Conservation (phyloP, 768 basidiomycete genomes). For the Hericium erinaceus region DNA sequence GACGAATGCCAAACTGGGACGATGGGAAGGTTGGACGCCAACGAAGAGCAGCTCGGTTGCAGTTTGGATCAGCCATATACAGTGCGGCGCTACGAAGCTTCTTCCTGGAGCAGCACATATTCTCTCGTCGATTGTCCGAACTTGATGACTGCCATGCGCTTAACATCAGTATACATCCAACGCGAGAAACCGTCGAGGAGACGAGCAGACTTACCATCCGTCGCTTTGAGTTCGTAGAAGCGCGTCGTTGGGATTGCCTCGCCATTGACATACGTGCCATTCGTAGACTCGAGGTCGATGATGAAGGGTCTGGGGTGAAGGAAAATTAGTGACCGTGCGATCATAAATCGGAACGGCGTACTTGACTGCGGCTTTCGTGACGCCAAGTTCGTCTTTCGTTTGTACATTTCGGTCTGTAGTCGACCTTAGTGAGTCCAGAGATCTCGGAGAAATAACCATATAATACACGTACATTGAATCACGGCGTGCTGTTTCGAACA, state of each 20-base stretch:
- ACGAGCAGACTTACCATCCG: slow-evolving; percentile 48
- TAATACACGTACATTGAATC: slow-evolving; percentile 64
- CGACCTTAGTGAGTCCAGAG: background rate
- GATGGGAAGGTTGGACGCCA: no score
- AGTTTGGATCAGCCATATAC: no score
- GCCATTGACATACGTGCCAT: slow-evolving; percentile 88
- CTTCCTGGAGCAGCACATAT: slow-evolving; percentile 2
- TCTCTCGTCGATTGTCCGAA: slow-evolving; percentile 1
- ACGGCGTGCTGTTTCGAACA: slow-evolving; percentile 98
- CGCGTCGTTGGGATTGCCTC: slow-evolving; percentile 67
- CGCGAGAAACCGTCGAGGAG: no score
- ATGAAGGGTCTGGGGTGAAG: slow-evolving; percentile 69
- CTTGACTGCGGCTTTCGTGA: slow-evolving; percentile 74
- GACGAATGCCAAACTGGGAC: no score
- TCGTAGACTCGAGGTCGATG: slow-evolving; percentile 98
- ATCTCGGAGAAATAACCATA: background rate
- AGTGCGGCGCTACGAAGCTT: background rate
- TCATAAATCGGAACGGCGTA: slow-evolving; percentile 30
- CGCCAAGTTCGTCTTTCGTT: slow-evolving; percentile 84
- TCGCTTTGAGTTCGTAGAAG: slow-evolving; percentile 56
- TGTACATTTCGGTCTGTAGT: slow-evolving; percentile 67
- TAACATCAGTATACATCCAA: background rate
- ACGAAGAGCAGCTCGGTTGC: no score
- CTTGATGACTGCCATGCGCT: background rate
- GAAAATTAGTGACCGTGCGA: background rate